Evolutionary conservation across 2,329 filamentous ascomycete genomes (phyloP), one percentile per base, ranked within the genome.

Genomic region (Elsinoe fawcettii): DNA sequence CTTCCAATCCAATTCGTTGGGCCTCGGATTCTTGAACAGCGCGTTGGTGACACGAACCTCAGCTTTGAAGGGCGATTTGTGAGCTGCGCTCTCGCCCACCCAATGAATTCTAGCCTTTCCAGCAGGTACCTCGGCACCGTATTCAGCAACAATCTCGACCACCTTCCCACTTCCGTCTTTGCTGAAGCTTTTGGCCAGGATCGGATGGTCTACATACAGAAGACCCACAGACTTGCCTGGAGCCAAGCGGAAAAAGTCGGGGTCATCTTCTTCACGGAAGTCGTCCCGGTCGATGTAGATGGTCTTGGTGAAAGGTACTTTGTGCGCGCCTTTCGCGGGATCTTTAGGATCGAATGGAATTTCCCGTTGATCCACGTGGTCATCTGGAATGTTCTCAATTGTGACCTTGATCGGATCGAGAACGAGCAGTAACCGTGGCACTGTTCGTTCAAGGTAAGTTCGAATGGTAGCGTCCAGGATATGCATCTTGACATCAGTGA

Each of bases 391-490:
- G 65, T 92, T 87, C 63, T 93, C 87, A 59, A 96, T 90, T 27
- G 89, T 77, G 11, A 96, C 84, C 32, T 84, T 85, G 46, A 96
- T 76, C 0, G 92, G 92, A 63, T 96, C 90, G 18, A 96, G 80
- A 1, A 97, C 83, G 27, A 96, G 79, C 87, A 95, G 93, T 11
- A 96, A 79, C 23, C 92, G 85, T 1, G 92, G 91, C 0, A 96
- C 90, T 0, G 88, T 90, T 51, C 82, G 82, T 70, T 97, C 92
- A 12, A 97, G 84, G 69, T 96, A 95, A 62, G 84, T 84, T 20
- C 92, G 84, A 60, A 97, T 83, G 0, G 83, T 85, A 67, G 92
- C 84, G 66, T 97, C 92, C 60, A 97, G 90, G n/a, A 87, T 84
- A 58, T 80, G 74, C 47, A 89, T 85, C 69, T 92, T 84, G 64